Evolutionary conservation across 2,329 filamentous ascomycete genomes (phyloP).

Genomic region (Aspergillus sp.): DNA sequence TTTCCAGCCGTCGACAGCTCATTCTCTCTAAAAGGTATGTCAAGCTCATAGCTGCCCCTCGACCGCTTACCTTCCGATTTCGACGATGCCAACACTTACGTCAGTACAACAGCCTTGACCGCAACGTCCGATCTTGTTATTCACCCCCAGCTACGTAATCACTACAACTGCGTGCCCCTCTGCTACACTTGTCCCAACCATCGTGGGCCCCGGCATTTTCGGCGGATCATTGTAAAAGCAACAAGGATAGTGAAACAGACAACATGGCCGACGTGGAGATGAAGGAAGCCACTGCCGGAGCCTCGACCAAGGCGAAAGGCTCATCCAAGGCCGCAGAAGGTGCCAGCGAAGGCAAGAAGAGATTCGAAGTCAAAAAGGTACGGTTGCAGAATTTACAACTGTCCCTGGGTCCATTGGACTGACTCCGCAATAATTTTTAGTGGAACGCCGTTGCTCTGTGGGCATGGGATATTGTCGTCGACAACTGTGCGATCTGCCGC

Average conservation of each 20-base stretch:
- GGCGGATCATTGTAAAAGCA: too few species aligned
- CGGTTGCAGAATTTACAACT: constrained; percentile 10
- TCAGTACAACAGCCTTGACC: too few species aligned
- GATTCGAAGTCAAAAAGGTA: constrained; percentile 99
- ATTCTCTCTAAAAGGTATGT: too few species aligned
- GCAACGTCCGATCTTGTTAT: too few species aligned
- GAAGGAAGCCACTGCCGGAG: constrained; percentile 69
- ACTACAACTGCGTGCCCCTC: constrained; percentile 5
- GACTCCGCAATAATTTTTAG: constrained; percentile 44
- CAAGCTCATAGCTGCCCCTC: too few species aligned
- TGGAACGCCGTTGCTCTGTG: constrained; percentile 98
- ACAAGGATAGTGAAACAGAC: constrained; percentile 7
- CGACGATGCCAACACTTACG: too few species aligned
- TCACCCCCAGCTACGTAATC: constrained; percentile 12
- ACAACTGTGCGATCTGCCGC: constrained; percentile 98
- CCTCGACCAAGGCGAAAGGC: constrained; percentile 50
- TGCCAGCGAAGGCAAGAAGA: constrained; percentile 71
- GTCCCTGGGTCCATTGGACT: constrained; percentile 3
- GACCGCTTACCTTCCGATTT: too few species aligned
- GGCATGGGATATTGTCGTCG: constrained; percentile 99
- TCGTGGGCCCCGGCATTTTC: too few species aligned
- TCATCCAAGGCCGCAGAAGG: constrained; percentile 50
- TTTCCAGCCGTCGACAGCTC: too few species aligned
- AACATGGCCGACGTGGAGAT: constrained; percentile 94
- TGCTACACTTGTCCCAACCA: neutral